Percentiles rank a stretch among this genome's conserved stretches.
Conservation (phyloP, 805 yeast species). For the Jamesozyma hellenica region DNA sequence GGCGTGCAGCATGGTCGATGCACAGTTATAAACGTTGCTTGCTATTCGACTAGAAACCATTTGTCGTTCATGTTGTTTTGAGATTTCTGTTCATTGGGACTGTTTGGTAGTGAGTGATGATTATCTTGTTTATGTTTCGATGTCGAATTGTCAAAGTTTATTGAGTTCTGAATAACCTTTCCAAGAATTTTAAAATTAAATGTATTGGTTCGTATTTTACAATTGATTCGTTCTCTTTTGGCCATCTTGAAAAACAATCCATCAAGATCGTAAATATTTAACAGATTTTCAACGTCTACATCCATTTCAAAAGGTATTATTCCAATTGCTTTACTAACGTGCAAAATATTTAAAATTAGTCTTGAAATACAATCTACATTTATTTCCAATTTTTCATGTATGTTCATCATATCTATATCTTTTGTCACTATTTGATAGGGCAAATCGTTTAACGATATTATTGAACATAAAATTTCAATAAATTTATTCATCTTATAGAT, state of each 20-base stretch:
- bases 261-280: conserved; percentile 22
- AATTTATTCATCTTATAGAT: conserved; percentile 16
- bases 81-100: too few species aligned
- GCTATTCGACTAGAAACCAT: conserved; percentile 6
- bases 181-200: too few species aligned
- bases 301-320: conserved; percentile 10
- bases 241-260: conserved; percentile 18
- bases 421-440: too few species aligned
- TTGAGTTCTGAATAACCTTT: not conserved
- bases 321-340: conserved; percentile 10
- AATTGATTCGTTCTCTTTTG: not conserved
- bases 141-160: too few species aligned
- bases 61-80: not conserved
- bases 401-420: not conserved
- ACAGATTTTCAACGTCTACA: conserved; percentile 12
- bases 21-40: too few species aligned
- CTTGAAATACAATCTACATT: conserved; percentile 10
- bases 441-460: too few species aligned
- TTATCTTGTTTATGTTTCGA: not conserved
- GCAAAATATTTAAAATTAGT: conserved; percentile 11
- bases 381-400: not conserved
- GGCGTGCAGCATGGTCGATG: too few species aligned
- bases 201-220: not conserved
- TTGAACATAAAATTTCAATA: too few species aligned
- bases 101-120: too few species aligned